Percentiles rank a stretch among this genome's conserved stretches.
Evolutionary conservation across 1,139 yeast species (phyloP).

Genomic region (Schwanniomyces etchellsii): DNA sequence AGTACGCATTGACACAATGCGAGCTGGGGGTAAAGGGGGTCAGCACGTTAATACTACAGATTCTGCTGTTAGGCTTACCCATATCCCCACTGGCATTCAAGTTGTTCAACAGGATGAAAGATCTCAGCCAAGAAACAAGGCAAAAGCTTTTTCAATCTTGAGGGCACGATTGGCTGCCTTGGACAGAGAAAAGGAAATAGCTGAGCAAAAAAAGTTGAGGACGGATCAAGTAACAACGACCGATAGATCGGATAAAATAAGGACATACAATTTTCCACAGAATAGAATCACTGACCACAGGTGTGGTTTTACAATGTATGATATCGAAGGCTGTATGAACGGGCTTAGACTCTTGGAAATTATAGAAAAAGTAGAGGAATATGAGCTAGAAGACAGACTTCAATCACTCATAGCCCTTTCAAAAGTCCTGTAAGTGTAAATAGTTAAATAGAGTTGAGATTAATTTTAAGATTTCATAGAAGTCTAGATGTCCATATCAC

Average conservation of each 20-base stretch:
- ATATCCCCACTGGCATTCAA: constrained; percentile 83
- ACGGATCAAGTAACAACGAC: constrained; percentile 84
- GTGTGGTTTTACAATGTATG: constrained; percentile 73
- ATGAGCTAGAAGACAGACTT: constrained; percentile 23
- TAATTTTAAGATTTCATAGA: too few species aligned
- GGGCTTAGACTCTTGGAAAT: constrained; percentile 68
- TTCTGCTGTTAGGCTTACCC: constrained; percentile 91
- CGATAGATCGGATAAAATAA: constrained; percentile 85
- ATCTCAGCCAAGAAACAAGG: constrained; percentile 91
- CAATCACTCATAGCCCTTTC: constrained; percentile 7
- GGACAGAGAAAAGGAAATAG: constrained; percentile 62
- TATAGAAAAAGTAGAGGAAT: constrained; percentile 24
- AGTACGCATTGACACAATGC: constrained; percentile 87
- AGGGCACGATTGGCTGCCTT: constrained; percentile 80
- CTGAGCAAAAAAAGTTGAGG: constrained; percentile 61
- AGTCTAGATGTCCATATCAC: too few species aligned
- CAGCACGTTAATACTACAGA: constrained; percentile 98
- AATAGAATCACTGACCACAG: constrained; percentile 92
- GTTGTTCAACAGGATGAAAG: constrained; percentile 93
- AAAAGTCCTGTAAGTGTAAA: neutral
- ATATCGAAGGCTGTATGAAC: constrained; percentile 71
- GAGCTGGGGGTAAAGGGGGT: constrained; percentile 97
- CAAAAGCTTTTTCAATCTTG: constrained; percentile 83
- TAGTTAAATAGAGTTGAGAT: too few species aligned
- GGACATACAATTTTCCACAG: constrained; percentile 92